These are phyloP conservation scores for Rhododendron simsii DNA, from an alignment of 148 eudicot species.

Conservation along the genomic window DNA sequence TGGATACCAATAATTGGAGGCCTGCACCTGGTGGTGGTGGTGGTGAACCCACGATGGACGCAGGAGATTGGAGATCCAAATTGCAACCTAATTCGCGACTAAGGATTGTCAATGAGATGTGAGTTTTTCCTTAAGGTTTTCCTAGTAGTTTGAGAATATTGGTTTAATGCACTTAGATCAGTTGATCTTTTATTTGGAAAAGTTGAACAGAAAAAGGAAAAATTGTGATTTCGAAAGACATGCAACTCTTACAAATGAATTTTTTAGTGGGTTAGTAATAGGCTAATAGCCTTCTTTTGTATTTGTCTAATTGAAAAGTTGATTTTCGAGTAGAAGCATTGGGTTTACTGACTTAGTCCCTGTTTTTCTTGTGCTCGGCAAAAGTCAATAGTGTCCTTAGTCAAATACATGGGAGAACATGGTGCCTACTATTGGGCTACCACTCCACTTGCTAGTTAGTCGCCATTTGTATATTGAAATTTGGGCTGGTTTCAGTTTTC, in stretches of 20 bases:
- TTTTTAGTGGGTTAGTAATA: background rate
- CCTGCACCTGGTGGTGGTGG: constrained; percentile 23
- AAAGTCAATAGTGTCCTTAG: too few relatives aligned
- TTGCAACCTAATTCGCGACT: constrained; percentile 41
- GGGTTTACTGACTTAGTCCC: background rate
- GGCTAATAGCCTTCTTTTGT: background rate
- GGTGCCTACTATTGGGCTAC: too few relatives aligned
- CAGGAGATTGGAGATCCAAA: constrained; percentile 57
- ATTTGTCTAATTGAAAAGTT: background rate
- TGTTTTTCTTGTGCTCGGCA: background rate
- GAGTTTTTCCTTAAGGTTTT: constrained; percentile 10
- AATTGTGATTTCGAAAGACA: background rate
- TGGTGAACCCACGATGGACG: constrained; percentile 32
- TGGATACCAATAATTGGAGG: constrained; percentile 36
- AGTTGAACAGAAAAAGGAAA: background rate
- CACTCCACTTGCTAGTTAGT: too few relatives aligned
- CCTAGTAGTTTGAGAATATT: background rate
- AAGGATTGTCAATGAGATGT: constrained; percentile 53
- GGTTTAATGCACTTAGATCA: background rate
- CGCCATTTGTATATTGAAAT: background rate
- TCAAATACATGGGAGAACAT: too few relatives aligned
- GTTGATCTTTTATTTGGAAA: background rate
- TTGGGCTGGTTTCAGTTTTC: background rate
- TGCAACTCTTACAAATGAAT: background rate
- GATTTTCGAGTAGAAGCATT: background rate